Base-by-base conservation (phyloP, 106 monocot species). In the Apostasia ramifera region DNA sequence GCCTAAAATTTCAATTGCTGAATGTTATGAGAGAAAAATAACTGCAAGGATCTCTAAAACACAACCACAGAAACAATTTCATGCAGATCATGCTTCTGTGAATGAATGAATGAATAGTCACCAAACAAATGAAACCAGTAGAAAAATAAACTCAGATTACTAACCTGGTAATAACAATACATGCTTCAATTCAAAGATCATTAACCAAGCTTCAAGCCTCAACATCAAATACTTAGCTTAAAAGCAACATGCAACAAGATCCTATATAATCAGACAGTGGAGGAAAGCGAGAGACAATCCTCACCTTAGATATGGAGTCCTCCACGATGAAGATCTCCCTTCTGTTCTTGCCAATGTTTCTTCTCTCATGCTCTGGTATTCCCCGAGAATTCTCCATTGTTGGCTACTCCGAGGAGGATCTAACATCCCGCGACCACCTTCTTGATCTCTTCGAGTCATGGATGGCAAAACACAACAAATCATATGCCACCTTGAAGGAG, bases 371-470 rank as follows among this genome's bases (percentile, higher is more conserved):
- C 70, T 62, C 44, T 7, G 59, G 66, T 8, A 71, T 64, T 42
- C 78, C 74, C 11, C n/a, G 52, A 54, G 85, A 78, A 5, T 85
- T 75, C 71, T 85, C 85, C 61, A 85, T 85, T 38, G 63, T 85
- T 1, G 85, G 85, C 56, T 81, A 85, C 78, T 55, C 67, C 0
- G 61, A 66, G 15, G 63, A 75, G 7, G 85, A 81, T 45, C 85
- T 85, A 3, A 55, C 74, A 6, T 75, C 85, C 37, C 62, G 42
- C 12, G 78, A 78, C 5, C 4, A 72, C 12, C 78, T 85, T 51
- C 39, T 78, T 44, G 78, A 85, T 62, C 78, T 81, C 44, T 85
- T 81, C 66, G 78, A 85, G 56, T 75, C 75, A 6, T 85, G 85
- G 81, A 81, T 81, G 75, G 58, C 10, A 5, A 75, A 75, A 63